Base-by-base conservation (phyloP, 2,329 filamentous ascomycete species). In the Aspergillus sp. region DNA sequence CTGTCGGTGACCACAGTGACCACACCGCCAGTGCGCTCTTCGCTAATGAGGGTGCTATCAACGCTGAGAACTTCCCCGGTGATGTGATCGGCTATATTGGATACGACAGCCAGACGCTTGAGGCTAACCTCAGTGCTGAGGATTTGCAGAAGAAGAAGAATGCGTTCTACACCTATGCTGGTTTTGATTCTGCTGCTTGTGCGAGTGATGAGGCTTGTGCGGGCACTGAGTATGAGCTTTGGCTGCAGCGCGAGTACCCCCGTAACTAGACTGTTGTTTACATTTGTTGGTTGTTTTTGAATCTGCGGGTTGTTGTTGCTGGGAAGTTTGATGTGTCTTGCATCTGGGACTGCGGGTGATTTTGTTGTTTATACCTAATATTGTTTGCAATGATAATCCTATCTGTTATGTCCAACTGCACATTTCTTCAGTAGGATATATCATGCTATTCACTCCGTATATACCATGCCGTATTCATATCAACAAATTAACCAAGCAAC, bases 1-100 rank as follows among this genome's bases (percentile, higher is more conserved):
- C 33, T 6, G 25, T 23, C 2, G 39, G 50, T 2, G 58, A 60
- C 14, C 58, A 60, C 35, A 60, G 58, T 50, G 58, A 60, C 17
- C 58, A 60, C 41, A 35, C 43, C 19, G 21, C 49, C 4, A 31
- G 35, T 1, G 58, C 27, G 17, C 27, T 44, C 8, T 60, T 51
- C 31, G 35, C 35, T 37, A 37, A 37, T 9, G 35, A 37, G 35
- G 35, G 12, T 37, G 35, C 35, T 14, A 37, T n/a, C 6, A n/a
- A 37, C 5, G 12, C 35, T 4, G 27, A 31, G 35, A n/a, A n/a
- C 35, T 37, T 37, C 6, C 35, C 11, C 1, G 47, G 35, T 1
- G 37, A n/a, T 14, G 39, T 60, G 4, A 43, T 41, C 4, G 45
- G 25, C 4, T 60, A 60, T 5, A 21, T 21, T 14, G 58, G 58